These are phyloP conservation scores for Dactylellina parvicollis DNA, from an alignment of 2,329 filamentous ascomycete genomes.

Conservation along the genomic window DNA sequence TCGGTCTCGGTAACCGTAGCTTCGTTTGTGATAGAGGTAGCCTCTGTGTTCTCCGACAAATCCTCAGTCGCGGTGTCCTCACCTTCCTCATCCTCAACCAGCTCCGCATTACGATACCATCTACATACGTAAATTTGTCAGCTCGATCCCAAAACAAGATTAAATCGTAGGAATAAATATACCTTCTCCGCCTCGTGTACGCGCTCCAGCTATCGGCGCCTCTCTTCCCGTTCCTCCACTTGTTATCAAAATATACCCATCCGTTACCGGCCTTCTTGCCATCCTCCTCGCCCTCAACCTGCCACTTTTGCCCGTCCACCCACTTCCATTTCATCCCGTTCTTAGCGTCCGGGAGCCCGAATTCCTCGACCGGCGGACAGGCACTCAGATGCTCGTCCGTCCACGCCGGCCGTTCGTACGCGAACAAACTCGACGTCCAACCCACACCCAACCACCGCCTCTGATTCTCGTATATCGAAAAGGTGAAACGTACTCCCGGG, in stretches of 20 bases:
- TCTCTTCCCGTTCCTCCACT: constrained; percentile 90
- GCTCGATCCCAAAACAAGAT: not conserved
- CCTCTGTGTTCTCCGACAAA: constrained; percentile 7
- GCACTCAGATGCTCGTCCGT: constrained; percentile 93
- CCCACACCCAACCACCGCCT: constrained; percentile 92
- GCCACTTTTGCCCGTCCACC: constrained; percentile 87
- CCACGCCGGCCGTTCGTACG: constrained; percentile 90
- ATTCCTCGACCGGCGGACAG: constrained; percentile 77
- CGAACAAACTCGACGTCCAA: constrained; percentile 90
- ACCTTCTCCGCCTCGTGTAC: constrained; percentile 87
- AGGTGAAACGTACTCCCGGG: constrained; percentile 91
- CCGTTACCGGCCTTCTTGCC: constrained; percentile 69
- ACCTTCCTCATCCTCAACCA: constrained; percentile 74
- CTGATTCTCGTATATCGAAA: constrained; percentile 96
- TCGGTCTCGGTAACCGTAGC: constrained; percentile 45
- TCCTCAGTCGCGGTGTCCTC: constrained; percentile 21
- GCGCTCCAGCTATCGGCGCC: constrained; percentile 91
- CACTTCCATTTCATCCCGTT: constrained; percentile 75
- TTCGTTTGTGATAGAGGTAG: constrained; percentile 12
- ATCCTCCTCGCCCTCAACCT: constrained; percentile 77
- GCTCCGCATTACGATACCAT: constrained; percentile 95
- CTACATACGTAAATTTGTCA: constrained; percentile 12
- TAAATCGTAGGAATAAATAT: not conserved
- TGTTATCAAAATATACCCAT: constrained; percentile 98
- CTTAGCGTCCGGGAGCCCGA: constrained; percentile 72